phyloP scores from a whole-genome alignment of 306 rosid species.

The Coriaria nepalensis region DNA sequence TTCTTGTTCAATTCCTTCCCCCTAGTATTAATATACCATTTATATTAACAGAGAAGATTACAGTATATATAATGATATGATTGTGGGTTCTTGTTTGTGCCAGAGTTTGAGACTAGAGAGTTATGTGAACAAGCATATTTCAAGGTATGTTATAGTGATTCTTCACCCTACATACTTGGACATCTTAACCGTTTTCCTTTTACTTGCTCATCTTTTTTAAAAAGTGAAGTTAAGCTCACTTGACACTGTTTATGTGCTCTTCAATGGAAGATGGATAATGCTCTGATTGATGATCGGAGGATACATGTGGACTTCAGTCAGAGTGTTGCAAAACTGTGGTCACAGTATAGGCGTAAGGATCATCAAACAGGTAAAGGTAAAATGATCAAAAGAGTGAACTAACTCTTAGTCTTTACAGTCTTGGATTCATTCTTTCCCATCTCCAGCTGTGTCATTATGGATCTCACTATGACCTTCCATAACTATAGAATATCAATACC shows the following conservation, averaged over 20 bases:
- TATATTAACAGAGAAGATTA: no score
- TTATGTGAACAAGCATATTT: slow-evolving; percentile 90
- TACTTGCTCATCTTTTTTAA: no score
- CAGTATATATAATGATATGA: background rate
- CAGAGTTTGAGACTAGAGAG: slow-evolving; percentile 67
- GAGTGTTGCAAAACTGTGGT: slow-evolving; percentile 83
- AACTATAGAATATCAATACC: no score
- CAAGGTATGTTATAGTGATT: slow-evolving; percentile 45
- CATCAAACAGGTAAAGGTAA: slow-evolving; percentile 50
- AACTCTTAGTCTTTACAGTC: background rate
- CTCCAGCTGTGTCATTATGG: background rate
- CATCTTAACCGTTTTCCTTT: background rate
- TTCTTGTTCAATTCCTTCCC: background rate
- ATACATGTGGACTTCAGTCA: slow-evolving; percentile 98
- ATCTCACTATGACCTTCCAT: no score
- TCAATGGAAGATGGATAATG: slow-evolving; percentile 76
- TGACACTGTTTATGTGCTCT: slow-evolving; percentile 9
- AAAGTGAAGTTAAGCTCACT: no score
- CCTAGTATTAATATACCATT: no score
- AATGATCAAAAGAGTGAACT: background rate
- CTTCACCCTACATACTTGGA: slow-evolving; percentile 3
- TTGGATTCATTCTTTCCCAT: background rate
- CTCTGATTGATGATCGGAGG: slow-evolving; percentile 92
- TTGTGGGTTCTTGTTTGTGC: slow-evolving; percentile 7
- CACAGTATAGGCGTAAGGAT: slow-evolving; percentile 68